Evolutionary conservation across 2,329 filamentous ascomycete species (phyloP).

Genomic region (Pseudogymnoascus sp.): DNA sequence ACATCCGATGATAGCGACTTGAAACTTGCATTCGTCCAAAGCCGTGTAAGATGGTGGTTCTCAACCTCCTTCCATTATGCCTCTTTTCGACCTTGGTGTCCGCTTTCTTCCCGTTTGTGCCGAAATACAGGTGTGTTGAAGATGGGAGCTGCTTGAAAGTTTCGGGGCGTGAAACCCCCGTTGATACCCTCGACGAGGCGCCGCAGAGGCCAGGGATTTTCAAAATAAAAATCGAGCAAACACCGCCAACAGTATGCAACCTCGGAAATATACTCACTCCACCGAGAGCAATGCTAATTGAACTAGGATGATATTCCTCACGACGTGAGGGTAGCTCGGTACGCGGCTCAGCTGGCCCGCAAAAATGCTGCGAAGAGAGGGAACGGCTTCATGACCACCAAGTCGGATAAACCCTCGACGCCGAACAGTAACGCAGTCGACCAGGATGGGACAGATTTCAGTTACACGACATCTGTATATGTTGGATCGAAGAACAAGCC

Average conservation of each 20-base stretch:
- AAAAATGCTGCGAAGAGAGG: conserved; percentile 17
- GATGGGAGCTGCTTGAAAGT: conserved; percentile 14
- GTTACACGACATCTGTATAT: conserved; percentile 52
- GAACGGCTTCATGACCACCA: conserved; percentile 20
- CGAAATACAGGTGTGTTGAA: conserved; percentile 20
- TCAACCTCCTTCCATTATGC: conserved; percentile 12
- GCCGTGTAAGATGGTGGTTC: conserved; percentile 18
- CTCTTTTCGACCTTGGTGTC: conserved; percentile 16
- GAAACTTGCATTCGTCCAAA: not conserved
- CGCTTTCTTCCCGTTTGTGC: conserved; percentile 23
- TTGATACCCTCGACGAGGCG: conserved; percentile 8
- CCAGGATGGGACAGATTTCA: conserved; percentile 58
- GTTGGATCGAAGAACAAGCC: conserved; percentile 47
- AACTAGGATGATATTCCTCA: conserved; percentile 9
- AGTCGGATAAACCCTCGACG: conserved; percentile 32
- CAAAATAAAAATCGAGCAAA: conserved; percentile 12
- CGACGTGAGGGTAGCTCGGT: conserved; percentile 17
- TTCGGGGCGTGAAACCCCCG: not conserved
- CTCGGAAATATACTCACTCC: not conserved
- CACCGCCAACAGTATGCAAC: not conserved
- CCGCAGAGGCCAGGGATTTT: conserved; percentile 10
- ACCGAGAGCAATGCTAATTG: not conserved
- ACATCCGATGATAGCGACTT: not conserved
- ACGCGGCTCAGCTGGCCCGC: conserved; percentile 18
- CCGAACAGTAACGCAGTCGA: conserved; percentile 46